Base-by-base conservation (phyloP, 257 asterid genomes). In the Penstemon eatonii region DNA sequence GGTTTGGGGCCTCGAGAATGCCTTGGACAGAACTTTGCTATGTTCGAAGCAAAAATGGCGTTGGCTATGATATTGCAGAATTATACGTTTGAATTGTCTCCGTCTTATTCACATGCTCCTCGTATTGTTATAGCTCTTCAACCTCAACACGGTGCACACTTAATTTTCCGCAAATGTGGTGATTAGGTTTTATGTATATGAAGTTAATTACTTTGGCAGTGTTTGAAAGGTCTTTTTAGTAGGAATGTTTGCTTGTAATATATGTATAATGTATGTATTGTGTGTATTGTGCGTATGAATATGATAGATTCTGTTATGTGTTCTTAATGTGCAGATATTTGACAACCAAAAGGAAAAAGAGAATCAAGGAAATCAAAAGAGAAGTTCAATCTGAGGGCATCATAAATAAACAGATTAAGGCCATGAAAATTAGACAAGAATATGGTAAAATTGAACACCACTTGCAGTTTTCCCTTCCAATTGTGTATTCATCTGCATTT, bases 1-100 rank as follows among this genome's bases (percentile, higher is more conserved):
- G 42, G 65, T 6, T 10, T 44, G 47, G 65, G 65, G 19, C 65
- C 65, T n/a, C 41, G 65, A 37, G 38, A 38, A 25, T 59, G 65
- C 65, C 36, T 59, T 8, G 65, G 65, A 36, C 39, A 39, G 7
- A 59, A 59, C 13, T 59, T 59, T 39, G 65, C 65, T 4, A 36
- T 59, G 47, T 25, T 59, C 6, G 65, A 59, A 39, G 65, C 46
- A 39, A 59, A 59, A 11, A 19, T 59, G 47, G 65, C 65, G 9
- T 45, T 49, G 15, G 54, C 54, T 15, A 49, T 49, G 54, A 49
- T 49, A 1, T 49, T 49, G n/a, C 54, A 49, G n/a, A 13, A 6
- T 9, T 49, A 49, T 49, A 9, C 54, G 7, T 49, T 49, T 15
- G 54, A 49, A 15, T 15, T 49, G 4, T 49, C 54, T 13, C 54